A percentile compares a stretch with the other conserved stretches of the same genome.
Evolutionary conservation across 106 monocot genomes (phyloP).

Genomic region (Dendrobium huoshanense): DNA sequence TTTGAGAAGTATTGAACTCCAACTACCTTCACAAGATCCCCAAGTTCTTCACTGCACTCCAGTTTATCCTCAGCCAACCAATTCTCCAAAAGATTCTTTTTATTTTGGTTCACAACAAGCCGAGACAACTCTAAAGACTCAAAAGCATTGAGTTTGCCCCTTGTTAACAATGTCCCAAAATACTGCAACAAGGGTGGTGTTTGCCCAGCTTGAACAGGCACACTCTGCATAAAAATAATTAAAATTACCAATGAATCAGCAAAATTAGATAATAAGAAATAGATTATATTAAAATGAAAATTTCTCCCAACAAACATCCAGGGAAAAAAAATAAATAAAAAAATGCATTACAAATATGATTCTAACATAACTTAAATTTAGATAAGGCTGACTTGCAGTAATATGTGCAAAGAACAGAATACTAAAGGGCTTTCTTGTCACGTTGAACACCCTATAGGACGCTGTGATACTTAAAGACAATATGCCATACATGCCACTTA

Average conservation of each 20-base stretch:
- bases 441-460: neutral
- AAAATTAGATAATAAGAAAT: neutral
- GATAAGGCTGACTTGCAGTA: neutral
- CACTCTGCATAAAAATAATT: conserved; percentile 53
- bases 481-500: neutral
- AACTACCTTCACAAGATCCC: conserved; percentile 94
- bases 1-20: neutral
- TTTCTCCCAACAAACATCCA: neutral
- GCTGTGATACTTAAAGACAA: neutral
- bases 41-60: conserved; percentile 99
- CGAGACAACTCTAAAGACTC: conserved; percentile 95
- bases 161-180: conserved; percentile 93
- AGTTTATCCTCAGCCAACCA: conserved; percentile 99
- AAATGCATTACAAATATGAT: neutral
- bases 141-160: conserved; percentile 87
- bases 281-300: neutral
- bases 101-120: conserved; percentile 98
- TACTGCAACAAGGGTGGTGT: conserved; percentile 95
- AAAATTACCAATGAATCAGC: neutral
- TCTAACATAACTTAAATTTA: neutral
- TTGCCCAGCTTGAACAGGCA: conserved; percentile 95
- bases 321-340: neutral
- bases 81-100: conserved; percentile 94
- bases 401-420: neutral
- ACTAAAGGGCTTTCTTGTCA: neutral